Evolutionary conservation across 2,329 filamentous ascomycete species (phyloP), one percentile per base, ranked within the genome.

Genomic region (Lachnellula cervina): DNA sequence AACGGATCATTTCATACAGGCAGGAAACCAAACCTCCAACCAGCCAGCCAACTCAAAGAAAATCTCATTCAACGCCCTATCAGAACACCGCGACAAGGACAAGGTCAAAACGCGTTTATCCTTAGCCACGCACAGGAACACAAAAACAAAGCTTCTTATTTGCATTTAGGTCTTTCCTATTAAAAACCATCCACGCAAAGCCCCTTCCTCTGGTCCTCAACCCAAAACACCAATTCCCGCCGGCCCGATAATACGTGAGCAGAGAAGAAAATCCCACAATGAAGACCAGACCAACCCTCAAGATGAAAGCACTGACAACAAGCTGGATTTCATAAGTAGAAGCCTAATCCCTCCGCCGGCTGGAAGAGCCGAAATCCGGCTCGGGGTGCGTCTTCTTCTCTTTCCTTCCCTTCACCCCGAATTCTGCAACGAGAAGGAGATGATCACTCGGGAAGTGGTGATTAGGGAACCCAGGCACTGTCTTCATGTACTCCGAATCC

Each of bases 391-490:
- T 54, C 55, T 69, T 69, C 56, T 69, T 69, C 8, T 63, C 51
- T 55, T 87, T 87, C 66, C 80, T 80, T 57, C 78, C 77, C 73
- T 89, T 89, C 70, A 89, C 79, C 57, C 80, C 76, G 72, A 89
- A 89, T 70, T 89, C 82, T 50, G 84, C 82, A 68, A 85, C 77
- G 59, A 89, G 76, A 61, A 84, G 81, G 62, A 90, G 73, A 72
- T 90, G 87, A 68, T 90, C 87, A 73, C 83, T 87, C 4, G 87
- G 87, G 72, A 88, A 88, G 73, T 89, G 86, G 70, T 84, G 85
- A 68, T 89, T 88, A 5, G 87, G 87, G 71, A 89, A 89, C 1
- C 87, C 87, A 42, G 87, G 86, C 19, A 89, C 85, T 51, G 80
- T 79, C 64, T 82, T 79, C 65, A 90, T 79, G 70, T 90, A 89